Percentiles rank a stretch among this genome's conserved stretches.
Conservation (phyloP, 345 rosid genomes). For the Heritiera littoralis region DNA sequence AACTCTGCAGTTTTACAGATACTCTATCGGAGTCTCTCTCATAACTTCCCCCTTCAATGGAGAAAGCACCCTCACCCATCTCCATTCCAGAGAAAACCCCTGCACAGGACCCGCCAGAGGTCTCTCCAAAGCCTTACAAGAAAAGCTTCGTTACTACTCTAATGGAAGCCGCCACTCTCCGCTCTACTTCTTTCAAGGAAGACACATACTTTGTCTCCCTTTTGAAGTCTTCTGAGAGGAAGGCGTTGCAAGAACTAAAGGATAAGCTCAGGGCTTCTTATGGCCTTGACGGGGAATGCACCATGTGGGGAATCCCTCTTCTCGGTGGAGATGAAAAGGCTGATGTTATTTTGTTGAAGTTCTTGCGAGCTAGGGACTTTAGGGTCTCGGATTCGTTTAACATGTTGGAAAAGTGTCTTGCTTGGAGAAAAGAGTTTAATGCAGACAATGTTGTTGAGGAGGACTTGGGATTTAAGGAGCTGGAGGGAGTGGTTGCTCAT, state of each 20-base stretch:
- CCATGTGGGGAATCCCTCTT: slow-evolving; percentile 85
- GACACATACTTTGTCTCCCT: slow-evolving; percentile 76
- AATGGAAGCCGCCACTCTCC: slow-evolving; percentile 36
- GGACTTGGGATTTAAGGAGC: slow-evolving; percentile 83
- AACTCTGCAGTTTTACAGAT: slow-evolving; percentile 12
- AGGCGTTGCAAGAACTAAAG: slow-evolving; percentile 71
- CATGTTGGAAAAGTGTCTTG: slow-evolving; percentile 76
- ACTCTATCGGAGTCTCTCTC: slow-evolving; percentile 27
- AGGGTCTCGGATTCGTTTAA: slow-evolving; percentile 57
- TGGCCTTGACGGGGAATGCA: slow-evolving; percentile 28
- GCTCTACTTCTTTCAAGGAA: slow-evolving; percentile 71
- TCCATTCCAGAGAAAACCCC: slow-evolving; percentile 40
- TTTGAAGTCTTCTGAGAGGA: slow-evolving; percentile 75
- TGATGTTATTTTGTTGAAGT: slow-evolving; percentile 80
- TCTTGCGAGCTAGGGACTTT: slow-evolving; percentile 86
- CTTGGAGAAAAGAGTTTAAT: slow-evolving; percentile 75
- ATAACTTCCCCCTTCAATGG: slow-evolving; percentile 32
- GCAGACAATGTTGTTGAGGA: slow-evolving; percentile 68
- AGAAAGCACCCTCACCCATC: slow-evolving; percentile 48
- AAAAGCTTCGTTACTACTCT: slow-evolving; percentile 73
- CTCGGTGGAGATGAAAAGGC: slow-evolving; percentile 59
- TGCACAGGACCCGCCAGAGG: slow-evolving; percentile 28
- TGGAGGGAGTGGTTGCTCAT: slow-evolving; percentile 85
- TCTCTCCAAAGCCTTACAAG: slow-evolving; percentile 53
- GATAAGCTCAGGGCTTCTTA: slow-evolving; percentile 52